Conservation (phyloP, 768 basidiomycete genomes). For the Gautieria morchelliformis region DNA sequence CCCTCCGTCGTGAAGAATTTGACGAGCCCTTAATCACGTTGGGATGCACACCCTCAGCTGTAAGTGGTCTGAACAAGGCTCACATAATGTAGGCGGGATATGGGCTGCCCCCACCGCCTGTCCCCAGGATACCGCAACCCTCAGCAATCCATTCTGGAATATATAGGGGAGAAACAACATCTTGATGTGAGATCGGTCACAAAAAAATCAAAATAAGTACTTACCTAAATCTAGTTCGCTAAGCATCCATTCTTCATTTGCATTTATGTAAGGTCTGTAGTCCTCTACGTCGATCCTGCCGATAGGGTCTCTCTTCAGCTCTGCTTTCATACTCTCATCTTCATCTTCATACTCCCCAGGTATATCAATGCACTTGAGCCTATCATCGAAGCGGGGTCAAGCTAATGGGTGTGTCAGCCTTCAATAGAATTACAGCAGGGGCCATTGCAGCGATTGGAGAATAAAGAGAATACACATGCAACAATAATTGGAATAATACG, state of each 20-base stretch:
- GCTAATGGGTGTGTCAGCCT: constrained; percentile 14
- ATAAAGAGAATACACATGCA: no score
- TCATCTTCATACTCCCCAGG: neutral
- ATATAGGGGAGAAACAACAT: no score
- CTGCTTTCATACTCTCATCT: neutral
- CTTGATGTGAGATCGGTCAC: constrained; percentile 11
- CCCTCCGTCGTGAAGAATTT: no score
- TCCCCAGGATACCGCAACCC: no score
- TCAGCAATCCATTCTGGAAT: no score
- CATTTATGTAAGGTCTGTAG: constrained; percentile 29
- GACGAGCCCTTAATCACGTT: no score
- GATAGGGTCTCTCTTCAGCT: neutral
- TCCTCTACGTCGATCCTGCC: constrained; percentile 19
- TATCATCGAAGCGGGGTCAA: neutral
- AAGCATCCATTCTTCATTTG: constrained; percentile 33
- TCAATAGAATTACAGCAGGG: neutral
- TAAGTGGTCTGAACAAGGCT: neutral
- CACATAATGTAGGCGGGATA: constrained; percentile 37
- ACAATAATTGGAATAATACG: no score
- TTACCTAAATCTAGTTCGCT: constrained; percentile 32
- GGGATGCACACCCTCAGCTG: no score
- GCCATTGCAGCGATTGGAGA: no score
- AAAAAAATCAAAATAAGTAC: neutral
- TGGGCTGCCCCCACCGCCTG: no score
- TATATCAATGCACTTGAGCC: no score